A percentile compares a stretch with the other conserved stretches of the same genome.
Conservation (phyloP, 495 filamentous ascomycete genomes). For the Tuber brumale region DNA sequence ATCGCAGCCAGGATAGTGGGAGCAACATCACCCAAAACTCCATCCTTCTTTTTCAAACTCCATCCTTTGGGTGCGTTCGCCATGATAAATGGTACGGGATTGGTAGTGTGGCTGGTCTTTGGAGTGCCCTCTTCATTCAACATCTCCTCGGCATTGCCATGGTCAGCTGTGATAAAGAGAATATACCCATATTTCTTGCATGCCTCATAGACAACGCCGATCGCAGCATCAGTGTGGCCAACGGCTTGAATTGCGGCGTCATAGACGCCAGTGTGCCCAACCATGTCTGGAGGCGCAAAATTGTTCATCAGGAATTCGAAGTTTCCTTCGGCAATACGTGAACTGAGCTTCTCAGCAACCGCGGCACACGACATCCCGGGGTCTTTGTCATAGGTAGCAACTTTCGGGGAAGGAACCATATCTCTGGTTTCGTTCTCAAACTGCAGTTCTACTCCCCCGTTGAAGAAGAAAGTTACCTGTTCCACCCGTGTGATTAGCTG, state of each 20-base stretch:
- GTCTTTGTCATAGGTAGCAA: slow-evolving; percentile 92
- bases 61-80: slow-evolving; percentile 88
- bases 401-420: slow-evolving; percentile 63
- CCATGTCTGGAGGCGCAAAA: slow-evolving; percentile 98
- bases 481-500: neutral
- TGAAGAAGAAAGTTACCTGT: slow-evolving; percentile 56
- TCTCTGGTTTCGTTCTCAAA: slow-evolving; percentile 84
- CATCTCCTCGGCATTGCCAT: slow-evolving; percentile 99
- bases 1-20: slow-evolving; percentile 84
- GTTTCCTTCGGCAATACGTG: slow-evolving; percentile 69
- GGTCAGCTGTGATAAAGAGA: slow-evolving; percentile 90
- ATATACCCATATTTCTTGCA: slow-evolving; percentile 89
- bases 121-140: slow-evolving; percentile 87
- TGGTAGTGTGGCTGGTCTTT: slow-evolving; percentile 96
- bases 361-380: slow-evolving; percentile 92
- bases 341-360: slow-evolving; percentile 78
- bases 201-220: slow-evolving; percentile 80
- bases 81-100: slow-evolving; percentile 97
- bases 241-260: slow-evolving; percentile 86
- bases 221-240: slow-evolving; percentile 81
- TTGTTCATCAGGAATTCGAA: slow-evolving; percentile 99
- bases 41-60: slow-evolving; percentile 74
- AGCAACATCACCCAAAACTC: slow-evolving; percentile 92
- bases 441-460: slow-evolving; percentile 94
- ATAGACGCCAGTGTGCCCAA: slow-evolving; percentile 96